Base-by-base conservation (phyloP, 495 filamentous ascomycete genomes). In the Xeromyces bisporus region DNA sequence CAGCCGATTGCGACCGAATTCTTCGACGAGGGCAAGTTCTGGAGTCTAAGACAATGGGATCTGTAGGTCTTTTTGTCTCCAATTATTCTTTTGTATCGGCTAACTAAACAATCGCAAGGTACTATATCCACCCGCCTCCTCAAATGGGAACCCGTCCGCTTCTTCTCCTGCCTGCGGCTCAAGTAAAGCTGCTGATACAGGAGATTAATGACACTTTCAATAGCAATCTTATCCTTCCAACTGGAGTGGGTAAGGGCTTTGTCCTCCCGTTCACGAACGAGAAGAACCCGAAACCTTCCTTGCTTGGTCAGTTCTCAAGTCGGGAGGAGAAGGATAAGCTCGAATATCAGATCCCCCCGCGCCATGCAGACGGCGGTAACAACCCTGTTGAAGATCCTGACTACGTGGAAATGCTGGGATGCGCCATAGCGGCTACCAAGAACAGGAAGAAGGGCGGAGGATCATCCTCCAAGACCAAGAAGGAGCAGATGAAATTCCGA, bases 1-100 rank as follows among this genome's bases (percentile, higher is more conserved):
- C 45, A 66, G 43, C 40, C 40, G 6, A 66, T 73, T 34, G 57
- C 75, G 34, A 51, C 54, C 13, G 39, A 30, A 2, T 73, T 70
- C 39, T 75, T 75, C 38, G 73, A 77, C 26, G 50, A 40, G 0
- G 53, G 60, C 7, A 67, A 71, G 17, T 63, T 78, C 38, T 71
- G 73, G 39, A 40, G 64, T n/a, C n/a, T n/a, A 2, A 60, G 69
- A 2, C 35, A 51, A 23, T 92, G 81, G 83, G 75, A 83, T 35
- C 38, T 89, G 81, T 91, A 58, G 68, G 75, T 69, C 4, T 32
- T 7, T 16, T 11, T 16, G 13, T 21, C n/a, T n/a, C n/a, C n/a
- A n/a, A n/a, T n/a, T n/a, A n/a, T 24, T 15, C 5, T 15, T 23
- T 26, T 0, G 26, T 23, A 3, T 16, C 14, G 1, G 18, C 11